A percentile compares a stretch with the other conserved stretches of the same genome.
phyloP scores from a whole-genome alignment of 139 green algal genomes.

The Parachlorella kessleri region DNA sequence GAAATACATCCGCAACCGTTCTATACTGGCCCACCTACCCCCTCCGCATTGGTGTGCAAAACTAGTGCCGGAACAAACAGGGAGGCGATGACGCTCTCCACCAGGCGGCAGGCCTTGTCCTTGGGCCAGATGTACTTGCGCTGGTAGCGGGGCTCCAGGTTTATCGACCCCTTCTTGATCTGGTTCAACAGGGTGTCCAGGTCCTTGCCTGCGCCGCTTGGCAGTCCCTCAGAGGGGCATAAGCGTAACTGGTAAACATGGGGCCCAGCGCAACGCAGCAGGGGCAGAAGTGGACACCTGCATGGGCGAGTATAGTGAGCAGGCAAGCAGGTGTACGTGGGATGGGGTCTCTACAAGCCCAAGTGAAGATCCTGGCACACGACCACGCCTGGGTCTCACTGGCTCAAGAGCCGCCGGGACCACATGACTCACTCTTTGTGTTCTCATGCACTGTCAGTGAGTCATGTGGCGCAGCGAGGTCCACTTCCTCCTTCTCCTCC shows the following conservation, averaged over 20 bases:
- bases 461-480: neutral
- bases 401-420: too few relatives aligned
- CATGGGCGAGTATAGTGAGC: too few relatives aligned
- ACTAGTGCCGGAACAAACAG: neutral
- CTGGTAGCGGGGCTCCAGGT: neutral
- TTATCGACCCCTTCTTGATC: neutral
- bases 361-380: too few relatives aligned
- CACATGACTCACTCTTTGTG: too few relatives aligned
- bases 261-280: too few relatives aligned
- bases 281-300: too few relatives aligned
- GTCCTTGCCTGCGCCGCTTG: neutral
- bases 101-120: neutral
- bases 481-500: neutral
- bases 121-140: neutral
- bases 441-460: too few relatives aligned
- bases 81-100: neutral
- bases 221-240: neutral
- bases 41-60: neutral
- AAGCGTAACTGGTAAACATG: neutral
- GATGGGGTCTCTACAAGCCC: too few relatives aligned
- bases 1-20: too few relatives aligned
- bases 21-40: too few relatives aligned
- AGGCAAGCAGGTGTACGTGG: too few relatives aligned
- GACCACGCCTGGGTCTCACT: too few relatives aligned
- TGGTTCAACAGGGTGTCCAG: neutral